Evolutionary conservation across 805 yeast species (phyloP).

Genomic region (Myxozyma sirexii): DNA sequence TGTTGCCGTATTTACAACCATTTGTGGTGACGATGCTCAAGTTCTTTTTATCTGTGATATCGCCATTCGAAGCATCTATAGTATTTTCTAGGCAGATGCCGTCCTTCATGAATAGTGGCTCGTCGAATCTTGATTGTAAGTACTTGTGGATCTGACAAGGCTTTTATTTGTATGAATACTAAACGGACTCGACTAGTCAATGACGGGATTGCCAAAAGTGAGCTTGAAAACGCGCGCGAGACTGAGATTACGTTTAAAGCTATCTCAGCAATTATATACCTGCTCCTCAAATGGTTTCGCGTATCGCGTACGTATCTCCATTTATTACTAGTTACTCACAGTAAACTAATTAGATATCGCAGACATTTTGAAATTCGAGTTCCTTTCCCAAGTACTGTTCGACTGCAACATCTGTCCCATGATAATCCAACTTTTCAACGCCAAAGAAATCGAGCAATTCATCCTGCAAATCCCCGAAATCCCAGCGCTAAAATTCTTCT

Average conservation of each 20-base stretch:
- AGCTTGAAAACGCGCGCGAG: constrained; percentile 44
- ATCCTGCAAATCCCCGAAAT: constrained; percentile 35
- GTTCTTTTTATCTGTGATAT: constrained; percentile 57
- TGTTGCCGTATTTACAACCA: constrained; percentile 61
- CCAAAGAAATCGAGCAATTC: constrained; percentile 26
- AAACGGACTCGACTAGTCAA: too few species aligned
- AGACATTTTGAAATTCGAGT: constrained; percentile 74
- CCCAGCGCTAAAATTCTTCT: constrained; percentile 34
- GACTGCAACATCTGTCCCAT: constrained; percentile 52
- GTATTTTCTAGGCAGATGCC: constrained; percentile 8
- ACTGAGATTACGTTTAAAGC: constrained; percentile 67
- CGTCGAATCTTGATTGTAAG: not conserved
- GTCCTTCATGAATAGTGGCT: not conserved
- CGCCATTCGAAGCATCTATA: constrained; percentile 25
- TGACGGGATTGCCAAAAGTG: constrained; percentile 13
- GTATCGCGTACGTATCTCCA: constrained; percentile 50
- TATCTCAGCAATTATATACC: constrained; percentile 54
- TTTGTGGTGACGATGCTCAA: constrained; percentile 66
- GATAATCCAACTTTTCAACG: constrained; percentile 28
- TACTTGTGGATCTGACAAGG: too few species aligned
- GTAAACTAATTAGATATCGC: not conserved
- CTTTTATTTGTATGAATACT: too few species aligned
- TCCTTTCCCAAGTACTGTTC: constrained; percentile 66
- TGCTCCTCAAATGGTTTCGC: constrained; percentile 76
- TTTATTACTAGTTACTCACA: not conserved